phyloP scores from a whole-genome alignment of 805 yeast genomes.

The Wickerhamomyces subpelliculosus region DNA sequence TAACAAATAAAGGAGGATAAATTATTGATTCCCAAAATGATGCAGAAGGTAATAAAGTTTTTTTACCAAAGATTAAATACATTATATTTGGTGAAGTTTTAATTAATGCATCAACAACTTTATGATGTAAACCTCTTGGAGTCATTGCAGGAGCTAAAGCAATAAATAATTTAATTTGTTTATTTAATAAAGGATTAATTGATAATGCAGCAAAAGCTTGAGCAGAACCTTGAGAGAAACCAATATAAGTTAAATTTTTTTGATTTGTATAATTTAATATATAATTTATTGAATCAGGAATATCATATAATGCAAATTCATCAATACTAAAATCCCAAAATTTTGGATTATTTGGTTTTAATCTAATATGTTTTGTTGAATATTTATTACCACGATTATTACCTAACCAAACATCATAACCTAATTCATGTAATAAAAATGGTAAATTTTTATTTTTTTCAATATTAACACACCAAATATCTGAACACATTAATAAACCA shows the following conservation, averaged over 20 bases:
- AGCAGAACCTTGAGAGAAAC: slow-evolving; percentile 92
- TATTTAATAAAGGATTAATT: slow-evolving; percentile 55
- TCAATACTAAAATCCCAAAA: slow-evolving; percentile 93
- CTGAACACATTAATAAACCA: slow-evolving; percentile 85
- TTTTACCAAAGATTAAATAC: slow-evolving; percentile 67
- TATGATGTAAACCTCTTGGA: slow-evolving; percentile 76
- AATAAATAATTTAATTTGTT: slow-evolving; percentile 47
- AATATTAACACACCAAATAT: slow-evolving; percentile 59
- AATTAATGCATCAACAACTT: slow-evolving; percentile 67
- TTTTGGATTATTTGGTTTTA: slow-evolving; percentile 30
- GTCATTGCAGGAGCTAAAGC: slow-evolving; percentile 94
- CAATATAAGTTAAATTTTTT: slow-evolving; percentile 68
- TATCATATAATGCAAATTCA: slow-evolving; percentile 87
- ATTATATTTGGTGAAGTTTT: slow-evolving; percentile 72
- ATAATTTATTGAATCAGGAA: slow-evolving; percentile 78
- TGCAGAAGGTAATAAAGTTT: slow-evolving; percentile 66
- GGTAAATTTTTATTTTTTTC: slow-evolving; percentile 56
- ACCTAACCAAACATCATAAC: slow-evolving; percentile 94
- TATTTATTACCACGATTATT: slow-evolving; percentile 92
- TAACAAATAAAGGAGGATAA: slow-evolving; percentile 69
- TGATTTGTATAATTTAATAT: slow-evolving; percentile 46
- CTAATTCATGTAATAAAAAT: slow-evolving; percentile 65
- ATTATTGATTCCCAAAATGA: slow-evolving; percentile 72
- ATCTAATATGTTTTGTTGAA: slow-evolving; percentile 65
- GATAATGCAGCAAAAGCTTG: slow-evolving; percentile 88